Evolutionary conservation across 1,284 basidiomycete genomes (phyloP), one percentile per base, ranked within the genome.

Genomic region (Fistulinella cinereoalba): DNA sequence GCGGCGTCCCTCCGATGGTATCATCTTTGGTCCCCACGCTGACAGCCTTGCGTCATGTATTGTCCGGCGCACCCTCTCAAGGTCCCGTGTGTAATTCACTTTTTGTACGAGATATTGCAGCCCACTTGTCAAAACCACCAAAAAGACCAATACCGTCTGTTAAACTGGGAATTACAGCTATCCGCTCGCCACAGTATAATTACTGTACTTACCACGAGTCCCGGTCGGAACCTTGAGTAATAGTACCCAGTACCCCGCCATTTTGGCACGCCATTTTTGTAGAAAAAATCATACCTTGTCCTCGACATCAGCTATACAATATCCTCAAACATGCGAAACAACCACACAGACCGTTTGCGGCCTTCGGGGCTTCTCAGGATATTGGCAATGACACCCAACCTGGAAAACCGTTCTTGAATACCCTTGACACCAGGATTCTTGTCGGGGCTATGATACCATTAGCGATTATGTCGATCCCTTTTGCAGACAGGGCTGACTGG

Each of bases 241-340:
- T 95, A 96, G 67, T 97, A 96, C 38, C 82, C 83, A 21, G 84
- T 90, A 13, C 86, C 91, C 58, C 90, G 76, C 91, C 91, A 94
- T 61, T 77, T 87, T 0, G 91, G 91, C 5, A 94, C 91, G 29
- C 91, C 91, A 52, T 92, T 92, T 68, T 92, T 91, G 72, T 87
- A 88, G 74, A 93, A 94, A 70, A 91, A 92, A 68, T 94, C 88
- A 56, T 92, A 92, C 54, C 88, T 88, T 50, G 33, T 19, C 18
- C 28, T 16, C 29, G 23, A 34, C 23, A 40, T 59, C 5, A 60
- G 23, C 9, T 32, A 16, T 22, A 10, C 32, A 43, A 15, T 15
- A 13, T n/a, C 9, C 16, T 18, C 7, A 24, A 31, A 16, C 39
- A 44, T 37, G 21, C 10, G 22, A 15, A 27, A 37, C 18, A 4